Evolutionary conservation across 352 stramenopile species (phyloP), one percentile per base, ranked within the genome.

Genomic region (Globisporangium alternatum): DNA sequence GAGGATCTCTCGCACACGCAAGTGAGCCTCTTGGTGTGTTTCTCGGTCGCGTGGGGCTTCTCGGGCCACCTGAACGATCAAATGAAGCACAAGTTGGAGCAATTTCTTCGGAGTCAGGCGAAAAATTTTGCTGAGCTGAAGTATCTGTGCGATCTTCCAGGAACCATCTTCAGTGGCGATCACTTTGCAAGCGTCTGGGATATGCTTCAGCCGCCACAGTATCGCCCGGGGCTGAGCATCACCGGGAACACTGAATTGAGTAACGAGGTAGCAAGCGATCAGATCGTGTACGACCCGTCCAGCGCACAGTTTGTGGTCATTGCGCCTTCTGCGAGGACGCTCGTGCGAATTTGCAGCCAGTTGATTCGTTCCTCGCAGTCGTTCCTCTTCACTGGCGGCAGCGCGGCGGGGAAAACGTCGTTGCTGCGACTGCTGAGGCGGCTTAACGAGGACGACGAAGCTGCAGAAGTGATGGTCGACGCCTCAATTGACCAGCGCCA

Each of bases 11-110:
- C 75, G 1, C 61, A 62, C 1, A 15, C 64, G 0, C 67, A 79
- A 48, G 33, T 85, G 9, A 60, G 70, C 2, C 67, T 75, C 9
- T 43, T 88, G 2, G 67, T 78, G 12, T 70, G 66, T 0, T 89
- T 88, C 51, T 65, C 74, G n/a, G 65, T 86, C 2, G 56, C 84
- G 0, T 90, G 78, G 79, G 79, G 77, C 0, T 77, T 86, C 49
- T 33, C 60, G 4, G 77, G 79, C 0, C 81, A 89, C n/a, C 39
- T 88, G 0, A 31, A 33, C 7, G 78, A 86, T 25, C 17, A 67
- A 0, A 58, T 68, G 10, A 74, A 75, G 13, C 65, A 74, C 25
- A 88, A 88, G 28, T 49, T 90, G 13, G 81, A 90, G 33, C 73
- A 71, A 28, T 75, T 73, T 41, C 30, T 89, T 8, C 75, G 74